phyloP scores from a whole-genome alignment of 441 rosid genomes.

The Croton laevigatus region DNA sequence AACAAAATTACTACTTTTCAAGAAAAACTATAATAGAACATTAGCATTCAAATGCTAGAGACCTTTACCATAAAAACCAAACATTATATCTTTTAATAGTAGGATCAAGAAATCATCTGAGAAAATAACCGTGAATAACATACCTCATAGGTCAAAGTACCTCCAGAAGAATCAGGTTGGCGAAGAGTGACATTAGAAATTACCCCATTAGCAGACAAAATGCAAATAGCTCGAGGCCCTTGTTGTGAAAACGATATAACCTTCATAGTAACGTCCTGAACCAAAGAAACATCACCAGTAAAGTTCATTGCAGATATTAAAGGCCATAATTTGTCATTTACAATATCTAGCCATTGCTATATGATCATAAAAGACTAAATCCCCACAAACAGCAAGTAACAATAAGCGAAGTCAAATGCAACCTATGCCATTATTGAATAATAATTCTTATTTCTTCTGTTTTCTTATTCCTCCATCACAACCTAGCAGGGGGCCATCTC shows the following conservation, averaged over 20 bases:
- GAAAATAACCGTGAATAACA: constrained; percentile 4
- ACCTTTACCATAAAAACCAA: not conserved
- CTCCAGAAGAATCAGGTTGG: constrained; percentile 90
- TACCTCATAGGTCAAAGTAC: constrained; percentile 96
- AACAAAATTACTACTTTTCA: not conserved
- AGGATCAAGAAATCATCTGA: not conserved
- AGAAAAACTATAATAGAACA: not conserved
- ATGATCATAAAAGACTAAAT: not conserved
- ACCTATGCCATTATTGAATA: too few relatives aligned
- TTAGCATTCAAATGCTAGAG: not conserved
- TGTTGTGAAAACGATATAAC: constrained; percentile 93
- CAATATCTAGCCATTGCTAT: not conserved
- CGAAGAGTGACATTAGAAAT: constrained; percentile 90
- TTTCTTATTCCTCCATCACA: too few relatives aligned
- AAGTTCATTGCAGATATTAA: not conserved
- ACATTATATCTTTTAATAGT: not conserved
- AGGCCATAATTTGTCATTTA: not conserved
- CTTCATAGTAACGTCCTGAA: constrained; percentile 90
- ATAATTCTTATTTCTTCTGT: too few relatives aligned
- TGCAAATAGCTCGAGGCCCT: constrained; percentile 95
- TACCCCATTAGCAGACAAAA: constrained; percentile 87
- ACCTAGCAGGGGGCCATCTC: not conserved
- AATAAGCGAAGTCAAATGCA: too few relatives aligned
- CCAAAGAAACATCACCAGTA: constrained; percentile 20
- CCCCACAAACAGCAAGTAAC: not conserved